Evolutionary conservation across 805 yeast genomes (phyloP).

Genomic region (Candida adriatica): DNA sequence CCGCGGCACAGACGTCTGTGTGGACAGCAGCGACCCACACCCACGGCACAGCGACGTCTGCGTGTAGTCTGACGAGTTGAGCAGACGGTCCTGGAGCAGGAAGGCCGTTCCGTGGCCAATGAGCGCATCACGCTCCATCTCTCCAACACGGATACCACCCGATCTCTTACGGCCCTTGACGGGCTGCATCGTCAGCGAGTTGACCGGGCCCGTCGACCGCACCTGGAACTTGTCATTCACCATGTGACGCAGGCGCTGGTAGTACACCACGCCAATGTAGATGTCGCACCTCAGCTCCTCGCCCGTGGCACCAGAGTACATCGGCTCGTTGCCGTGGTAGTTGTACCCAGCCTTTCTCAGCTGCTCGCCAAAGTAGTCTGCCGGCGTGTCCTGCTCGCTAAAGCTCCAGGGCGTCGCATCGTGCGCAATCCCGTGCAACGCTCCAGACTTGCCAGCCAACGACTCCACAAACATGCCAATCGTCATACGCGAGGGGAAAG

Average conservation of each 20-base stretch:
- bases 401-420: conserved; percentile 97
- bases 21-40: conserved; percentile 88
- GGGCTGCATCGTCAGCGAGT: conserved; percentile 96
- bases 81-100: conserved; percentile 86
- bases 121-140: conserved; percentile 98
- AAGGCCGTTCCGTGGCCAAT: conserved; percentile 98
- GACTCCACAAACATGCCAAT: conserved; percentile 99
- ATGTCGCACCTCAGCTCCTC: conserved; percentile 95
- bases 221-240: conserved; percentile 99
- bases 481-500: conserved; percentile 99
- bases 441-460: conserved; percentile 98
- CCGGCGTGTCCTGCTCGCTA: conserved; percentile 88
- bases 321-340: conserved; percentile 97
- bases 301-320: conserved; percentile 98
- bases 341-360: conserved; percentile 83
- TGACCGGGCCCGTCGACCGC: conserved; percentile 97
- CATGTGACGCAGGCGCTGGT: conserved; percentile 98
- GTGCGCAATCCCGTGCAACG: conserved; percentile 94
- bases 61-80: conserved; percentile 93
- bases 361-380: conserved; percentile 96
- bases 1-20: conserved; percentile 87
- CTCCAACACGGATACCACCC: conserved; percentile 99
- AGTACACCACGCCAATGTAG: conserved; percentile 93
- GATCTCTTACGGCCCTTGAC: conserved; percentile 98
- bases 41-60: conserved; percentile 85